Evolutionary conservation across 768 basidiomycete genomes (phyloP).

Genomic region (Boletus bicolor): DNA sequence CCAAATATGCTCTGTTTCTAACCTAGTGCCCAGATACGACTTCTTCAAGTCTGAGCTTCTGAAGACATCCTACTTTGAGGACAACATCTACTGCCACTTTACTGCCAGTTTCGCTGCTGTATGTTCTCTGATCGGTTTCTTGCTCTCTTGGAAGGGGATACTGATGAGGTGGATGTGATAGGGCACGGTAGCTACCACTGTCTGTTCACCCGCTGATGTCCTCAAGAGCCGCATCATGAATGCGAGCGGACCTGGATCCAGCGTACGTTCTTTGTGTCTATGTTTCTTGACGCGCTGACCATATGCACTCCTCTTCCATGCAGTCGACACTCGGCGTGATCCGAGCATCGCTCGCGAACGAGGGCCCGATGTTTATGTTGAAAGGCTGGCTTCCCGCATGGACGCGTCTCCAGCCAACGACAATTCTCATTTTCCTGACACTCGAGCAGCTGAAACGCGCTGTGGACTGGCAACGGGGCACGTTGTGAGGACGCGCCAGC

Average conservation of each 20-base stretch:
- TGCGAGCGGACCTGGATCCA: slow-evolving; percentile 77
- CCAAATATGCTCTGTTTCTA: background rate
- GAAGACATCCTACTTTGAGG: slow-evolving; percentile 66
- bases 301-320: background rate
- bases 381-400: slow-evolving; percentile 90
- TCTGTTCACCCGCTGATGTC: slow-evolving; percentile 87
- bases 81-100: slow-evolving; percentile 82
- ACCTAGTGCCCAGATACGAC: slow-evolving; percentile 59
- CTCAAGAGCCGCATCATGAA: slow-evolving; percentile 91
- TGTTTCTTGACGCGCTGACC: background rate
- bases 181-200: slow-evolving; percentile 87
- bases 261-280: slow-evolving; percentile 40
- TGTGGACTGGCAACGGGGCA: slow-evolving; percentile 56
- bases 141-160: background rate
- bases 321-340: slow-evolving; percentile 74
- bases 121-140: slow-evolving; percentile 21
- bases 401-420: slow-evolving; percentile 82
- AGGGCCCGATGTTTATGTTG: slow-evolving; percentile 89
- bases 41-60: slow-evolving; percentile 86
- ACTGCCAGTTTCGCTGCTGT: slow-evolving; percentile 85
- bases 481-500: slow-evolving; percentile 10
- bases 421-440: slow-evolving; percentile 83
- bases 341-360: slow-evolving; percentile 59
- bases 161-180: slow-evolving; percentile 24
- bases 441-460: slow-evolving; percentile 76